phyloP scores from a whole-genome alignment of 805 yeast species.

The Sugiyamaella chiloensis region DNA sequence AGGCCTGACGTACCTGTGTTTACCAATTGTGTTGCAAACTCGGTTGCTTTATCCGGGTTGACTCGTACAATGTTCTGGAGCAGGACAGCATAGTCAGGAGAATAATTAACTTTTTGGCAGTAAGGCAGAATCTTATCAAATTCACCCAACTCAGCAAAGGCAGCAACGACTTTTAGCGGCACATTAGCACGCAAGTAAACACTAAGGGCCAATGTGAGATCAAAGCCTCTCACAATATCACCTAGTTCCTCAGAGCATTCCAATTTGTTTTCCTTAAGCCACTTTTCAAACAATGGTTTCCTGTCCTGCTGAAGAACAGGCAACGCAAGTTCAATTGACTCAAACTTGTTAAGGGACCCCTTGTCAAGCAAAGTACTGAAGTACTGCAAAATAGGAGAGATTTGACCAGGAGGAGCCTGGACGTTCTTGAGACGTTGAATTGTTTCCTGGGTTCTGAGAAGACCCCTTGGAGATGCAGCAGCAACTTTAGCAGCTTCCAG shows the following conservation, averaged over 20 bases:
- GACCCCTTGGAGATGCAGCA: conserved; percentile 79
- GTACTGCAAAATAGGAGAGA: conserved; percentile 90
- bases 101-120: conserved; percentile 82
- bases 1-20: conserved; percentile 58
- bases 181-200: conserved; percentile 81
- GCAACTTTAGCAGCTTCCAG: conserved; percentile 94
- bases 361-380: conserved; percentile 87
- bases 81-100: conserved; percentile 85
- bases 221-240: conserved; percentile 88
- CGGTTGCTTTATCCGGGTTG: conserved; percentile 97
- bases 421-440: conserved; percentile 87
- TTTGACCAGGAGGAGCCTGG: conserved; percentile 90
- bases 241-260: conserved; percentile 97
- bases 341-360: conserved; percentile 88
- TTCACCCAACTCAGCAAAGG: conserved; percentile 93
- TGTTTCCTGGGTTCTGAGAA: conserved; percentile 87
- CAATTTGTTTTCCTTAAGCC: conserved; percentile 92
- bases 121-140: conserved; percentile 94
- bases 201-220: conserved; percentile 80
- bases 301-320: conserved; percentile 96
- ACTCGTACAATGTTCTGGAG: conserved; percentile 87
- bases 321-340: conserved; percentile 89
- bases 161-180: conserved; percentile 85
- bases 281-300: conserved; percentile 88
- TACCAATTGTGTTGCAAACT: conserved; percentile 85